These are phyloP conservation scores for Neckera pumila DNA, from an alignment of 225 moss, liverwort and hornwort genomes.

Conservation along the genomic window DNA sequence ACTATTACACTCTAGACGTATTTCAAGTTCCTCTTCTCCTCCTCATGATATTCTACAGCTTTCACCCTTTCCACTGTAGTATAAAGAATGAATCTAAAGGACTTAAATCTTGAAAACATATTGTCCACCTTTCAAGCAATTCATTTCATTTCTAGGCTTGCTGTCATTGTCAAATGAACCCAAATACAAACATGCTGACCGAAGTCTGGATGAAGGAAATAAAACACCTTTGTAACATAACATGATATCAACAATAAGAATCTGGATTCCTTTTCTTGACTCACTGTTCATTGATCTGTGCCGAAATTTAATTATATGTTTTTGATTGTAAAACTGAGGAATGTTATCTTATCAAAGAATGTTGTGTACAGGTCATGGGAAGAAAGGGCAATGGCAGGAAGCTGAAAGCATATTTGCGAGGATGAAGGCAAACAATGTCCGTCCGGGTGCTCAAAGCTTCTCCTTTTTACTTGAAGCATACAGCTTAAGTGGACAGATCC, in stretches of 20 bases:
- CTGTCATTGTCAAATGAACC: background rate
- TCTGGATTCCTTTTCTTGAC: background rate
- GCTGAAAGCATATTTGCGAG: constrained; percentile 51
- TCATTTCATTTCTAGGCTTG: background rate
- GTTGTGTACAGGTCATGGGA: constrained; percentile 61
- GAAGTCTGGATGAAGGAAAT: background rate
- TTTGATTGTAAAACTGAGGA: background rate
- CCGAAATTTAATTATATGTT: background rate
- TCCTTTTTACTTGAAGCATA: constrained; percentile 82
- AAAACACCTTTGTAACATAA: background rate
- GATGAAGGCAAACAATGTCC: constrained; percentile 45
- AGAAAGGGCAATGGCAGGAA: constrained; percentile 77
- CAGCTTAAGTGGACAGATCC: constrained; percentile 65
- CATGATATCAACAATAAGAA: background rate
- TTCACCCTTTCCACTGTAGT: background rate
- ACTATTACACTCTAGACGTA: background rate
- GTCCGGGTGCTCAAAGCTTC: constrained; percentile 63
- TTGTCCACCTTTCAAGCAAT: background rate
- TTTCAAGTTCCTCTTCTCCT: background rate
- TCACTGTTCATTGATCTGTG: background rate
- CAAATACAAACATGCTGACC: background rate
- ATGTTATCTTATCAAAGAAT: background rate
- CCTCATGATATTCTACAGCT: background rate
- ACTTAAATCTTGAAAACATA: background rate
- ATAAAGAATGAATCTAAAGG: background rate